Percentiles rank a stretch among this genome's conserved stretches.
phyloP scores from a whole-genome alignment of 2,329 filamentous ascomycete species.

The Scorias spongiosa region DNA sequence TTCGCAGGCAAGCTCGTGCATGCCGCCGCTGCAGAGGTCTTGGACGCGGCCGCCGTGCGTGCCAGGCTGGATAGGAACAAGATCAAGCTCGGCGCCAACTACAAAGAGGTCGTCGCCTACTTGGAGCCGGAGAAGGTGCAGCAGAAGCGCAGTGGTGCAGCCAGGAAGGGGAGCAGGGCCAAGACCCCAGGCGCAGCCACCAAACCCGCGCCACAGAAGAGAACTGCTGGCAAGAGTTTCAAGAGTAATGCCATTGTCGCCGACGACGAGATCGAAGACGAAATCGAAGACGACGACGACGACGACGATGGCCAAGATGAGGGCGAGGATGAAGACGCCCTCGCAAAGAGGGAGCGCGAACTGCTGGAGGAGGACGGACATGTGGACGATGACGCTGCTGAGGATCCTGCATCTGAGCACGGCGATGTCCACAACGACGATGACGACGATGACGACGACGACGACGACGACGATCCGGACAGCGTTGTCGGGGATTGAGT shows the following conservation, averaged over 20 bases:
- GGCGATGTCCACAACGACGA: background rate
- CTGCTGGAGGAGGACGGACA: conserved; percentile 22
- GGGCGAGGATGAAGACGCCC: conserved; percentile 11
- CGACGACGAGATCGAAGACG: conserved; percentile 25
- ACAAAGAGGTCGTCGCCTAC: conserved; percentile 67
- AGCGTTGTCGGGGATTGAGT: background rate
- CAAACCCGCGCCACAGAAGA: conserved; percentile 25
- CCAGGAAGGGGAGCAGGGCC: conserved; percentile 28
- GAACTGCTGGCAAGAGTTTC: conserved; percentile 2
- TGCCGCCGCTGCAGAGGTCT: conserved; percentile 56
- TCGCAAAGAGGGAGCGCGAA: conserved; percentile 38
- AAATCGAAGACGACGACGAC: conserved; percentile 28
- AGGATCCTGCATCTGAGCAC: conserved; percentile 10
- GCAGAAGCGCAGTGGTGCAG: conserved; percentile 31
- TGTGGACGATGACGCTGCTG: conserved; percentile 24
- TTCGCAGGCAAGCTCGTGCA: conserved; percentile 74
- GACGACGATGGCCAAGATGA: conserved; percentile 23
- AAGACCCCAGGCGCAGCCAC: background rate
- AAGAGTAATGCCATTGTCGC: conserved; percentile 28
- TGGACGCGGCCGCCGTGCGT: conserved; percentile 53
- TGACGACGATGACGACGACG: background rate
- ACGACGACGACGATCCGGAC: background rate
- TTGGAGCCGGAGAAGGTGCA: conserved; percentile 50
- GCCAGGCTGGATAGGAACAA: conserved; percentile 66
- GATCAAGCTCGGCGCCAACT: conserved; percentile 65